Conservation (phyloP, 2,329 filamentous ascomycete genomes). For the Atkinsonella texensis region DNA sequence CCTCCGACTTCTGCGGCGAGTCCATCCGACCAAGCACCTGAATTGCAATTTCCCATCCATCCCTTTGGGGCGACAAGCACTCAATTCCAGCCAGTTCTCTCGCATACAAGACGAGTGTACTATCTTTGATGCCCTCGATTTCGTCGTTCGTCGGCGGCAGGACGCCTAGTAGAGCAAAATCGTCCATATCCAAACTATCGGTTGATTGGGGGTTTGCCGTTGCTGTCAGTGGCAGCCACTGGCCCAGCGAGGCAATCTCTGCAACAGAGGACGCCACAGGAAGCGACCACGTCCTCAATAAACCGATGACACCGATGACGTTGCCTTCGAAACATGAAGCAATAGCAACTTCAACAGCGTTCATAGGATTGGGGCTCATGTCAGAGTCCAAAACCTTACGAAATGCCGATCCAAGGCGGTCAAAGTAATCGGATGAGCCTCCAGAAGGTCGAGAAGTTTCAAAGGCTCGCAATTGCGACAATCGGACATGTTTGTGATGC, state of each 20-base stretch:
- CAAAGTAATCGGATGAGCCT: conserved; percentile 57
- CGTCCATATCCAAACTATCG: conserved; percentile 65
- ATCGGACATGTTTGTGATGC: conserved; percentile 27
- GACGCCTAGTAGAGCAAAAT: conserved; percentile 71
- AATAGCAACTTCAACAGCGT: conserved; percentile 67
- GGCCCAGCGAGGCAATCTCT: conserved; percentile 71
- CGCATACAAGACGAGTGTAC: conserved; percentile 66
- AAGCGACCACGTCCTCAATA: conserved; percentile 71
- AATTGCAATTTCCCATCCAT: conserved; percentile 86
- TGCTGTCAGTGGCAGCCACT: conserved; percentile 55
- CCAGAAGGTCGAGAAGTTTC: conserved; percentile 25
- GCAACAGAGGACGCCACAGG: conserved; percentile 66
- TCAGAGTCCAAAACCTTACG: conserved; percentile 55
- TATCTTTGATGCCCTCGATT: conserved; percentile 60
- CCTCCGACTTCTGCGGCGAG: conserved; percentile 55
- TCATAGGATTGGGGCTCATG: conserved; percentile 65
- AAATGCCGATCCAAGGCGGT: conserved; percentile 60
- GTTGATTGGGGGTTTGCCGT: conserved; percentile 36
- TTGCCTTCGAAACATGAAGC: conserved; percentile 78
- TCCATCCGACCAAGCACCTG: conserved; percentile 74
- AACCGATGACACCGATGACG: conserved; percentile 58
- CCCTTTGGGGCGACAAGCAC: conserved; percentile 35
- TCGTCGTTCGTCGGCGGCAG: conserved; percentile 45
- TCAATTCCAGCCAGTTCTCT: conserved; percentile 48
- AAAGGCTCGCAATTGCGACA: conserved; percentile 28